A percentile compares a stretch with the other conserved stretches of the same genome.
phyloP scores from a whole-genome alignment of 2,329 filamentous ascomycete species.

The Alternaria atra region DNA sequence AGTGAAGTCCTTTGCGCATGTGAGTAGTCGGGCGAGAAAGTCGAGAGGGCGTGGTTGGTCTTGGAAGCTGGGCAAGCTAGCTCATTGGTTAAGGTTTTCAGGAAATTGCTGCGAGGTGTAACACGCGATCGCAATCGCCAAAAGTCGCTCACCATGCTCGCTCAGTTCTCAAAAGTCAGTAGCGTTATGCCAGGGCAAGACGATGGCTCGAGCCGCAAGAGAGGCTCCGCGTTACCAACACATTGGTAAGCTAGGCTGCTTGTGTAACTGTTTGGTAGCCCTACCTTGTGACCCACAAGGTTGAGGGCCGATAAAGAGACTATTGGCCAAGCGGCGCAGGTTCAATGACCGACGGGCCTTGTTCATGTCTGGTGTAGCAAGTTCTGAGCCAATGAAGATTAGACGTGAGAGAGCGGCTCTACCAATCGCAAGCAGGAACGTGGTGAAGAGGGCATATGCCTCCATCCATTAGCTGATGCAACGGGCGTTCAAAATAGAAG shows the following conservation, averaged over 20 bases:
- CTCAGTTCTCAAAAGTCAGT: background rate
- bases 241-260: background rate
- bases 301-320: background rate
- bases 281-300: background rate
- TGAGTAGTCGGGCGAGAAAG: background rate
- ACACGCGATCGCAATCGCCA: background rate
- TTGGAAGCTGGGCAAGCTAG: background rate
- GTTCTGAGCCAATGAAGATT: background rate
- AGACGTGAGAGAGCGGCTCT: rapidly evolving
- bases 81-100: background rate
- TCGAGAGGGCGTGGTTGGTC: background rate
- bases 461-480: background rate
- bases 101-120: background rate
- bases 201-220: background rate
- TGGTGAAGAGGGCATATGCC: background rate
- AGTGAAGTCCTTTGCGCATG: background rate
- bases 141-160: background rate
- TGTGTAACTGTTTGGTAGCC: background rate
- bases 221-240: background rate
- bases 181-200: background rate
- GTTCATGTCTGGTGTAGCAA: background rate
- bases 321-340: background rate
- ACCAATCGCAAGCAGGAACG: background rate
- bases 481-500: background rate
- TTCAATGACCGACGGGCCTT: background rate